Conservation (phyloP, 768 basidiomycete species). For the Rhodocollybia butyracea region DNA sequence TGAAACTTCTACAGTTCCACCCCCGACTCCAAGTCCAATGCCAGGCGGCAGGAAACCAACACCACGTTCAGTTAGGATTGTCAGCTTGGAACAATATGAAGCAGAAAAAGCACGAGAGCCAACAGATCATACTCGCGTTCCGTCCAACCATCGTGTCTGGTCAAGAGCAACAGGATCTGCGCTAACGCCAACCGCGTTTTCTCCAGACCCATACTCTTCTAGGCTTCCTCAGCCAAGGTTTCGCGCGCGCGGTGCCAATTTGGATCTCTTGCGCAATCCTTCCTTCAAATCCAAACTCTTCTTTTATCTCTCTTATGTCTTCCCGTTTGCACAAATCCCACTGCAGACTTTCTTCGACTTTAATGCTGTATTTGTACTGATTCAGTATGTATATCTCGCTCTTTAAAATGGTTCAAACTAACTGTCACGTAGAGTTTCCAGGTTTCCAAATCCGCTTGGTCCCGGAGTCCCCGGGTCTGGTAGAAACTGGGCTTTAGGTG, state of each 20-base stretch:
- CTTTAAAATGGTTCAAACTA: slow-evolving; percentile 8
- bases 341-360: slow-evolving; percentile 87
- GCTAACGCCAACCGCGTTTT: slow-evolving; percentile 23
- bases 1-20: slow-evolving; percentile 8
- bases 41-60: slow-evolving; percentile 73
- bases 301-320: slow-evolving; percentile 67
- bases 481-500: slow-evolving; percentile 78
- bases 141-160: slow-evolving; percentile 48
- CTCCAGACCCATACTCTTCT: slow-evolving; percentile 26
- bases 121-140: slow-evolving; percentile 47
- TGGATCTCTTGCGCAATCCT: slow-evolving; percentile 65
- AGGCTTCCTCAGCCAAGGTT: slow-evolving; percentile 60
- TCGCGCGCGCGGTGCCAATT: slow-evolving; percentile 60
- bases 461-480: slow-evolving; percentile 69
- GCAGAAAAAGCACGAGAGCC: slow-evolving; percentile 42
- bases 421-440: slow-evolving; percentile 54
- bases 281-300: slow-evolving; percentile 51
- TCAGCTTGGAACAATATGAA: slow-evolving; percentile 58
- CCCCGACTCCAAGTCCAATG: slow-evolving; percentile 12
- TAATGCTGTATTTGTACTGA: slow-evolving; percentile 78
- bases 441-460: slow-evolving; percentile 67
- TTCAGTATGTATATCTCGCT: slow-evolving; percentile 59
- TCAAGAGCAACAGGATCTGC: slow-evolving; percentile 52
- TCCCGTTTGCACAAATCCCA: slow-evolving; percentile 69
- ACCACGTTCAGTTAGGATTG: slow-evolving; percentile 78